Evolutionary conservation across 192 early-diverging fungal genomes (phyloP).

Genomic region (Rhizoclosmatium globosum): DNA sequence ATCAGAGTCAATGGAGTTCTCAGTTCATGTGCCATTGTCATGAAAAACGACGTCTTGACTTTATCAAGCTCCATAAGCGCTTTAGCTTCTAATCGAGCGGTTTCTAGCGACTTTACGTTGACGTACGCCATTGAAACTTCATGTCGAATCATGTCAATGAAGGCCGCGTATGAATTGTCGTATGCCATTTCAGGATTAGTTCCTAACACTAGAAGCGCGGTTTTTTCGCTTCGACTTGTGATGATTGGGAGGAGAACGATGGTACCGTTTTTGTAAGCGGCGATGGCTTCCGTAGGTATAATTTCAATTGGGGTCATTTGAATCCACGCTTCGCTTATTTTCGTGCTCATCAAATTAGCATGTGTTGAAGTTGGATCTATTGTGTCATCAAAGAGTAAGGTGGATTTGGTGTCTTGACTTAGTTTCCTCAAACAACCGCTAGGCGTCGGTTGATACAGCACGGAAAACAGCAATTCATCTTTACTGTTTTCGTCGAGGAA

Average conservation of each 20-base stretch:
- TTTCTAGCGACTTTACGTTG: slow-evolving; percentile 14
- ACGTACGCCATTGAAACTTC: slow-evolving; percentile 22
- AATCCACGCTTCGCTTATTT: slow-evolving; percentile 32
- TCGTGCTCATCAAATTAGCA: not conserved
- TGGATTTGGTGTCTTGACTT: not conserved
- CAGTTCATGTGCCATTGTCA: slow-evolving; percentile 50
- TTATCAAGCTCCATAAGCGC: slow-evolving; percentile 47
- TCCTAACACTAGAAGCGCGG: slow-evolving; percentile 40
- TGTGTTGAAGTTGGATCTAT: not conserved
- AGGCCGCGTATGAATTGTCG: slow-evolving; percentile 30
- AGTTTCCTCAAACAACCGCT: not conserved
- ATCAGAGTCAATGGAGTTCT: slow-evolving; percentile 65
- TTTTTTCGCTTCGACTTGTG: slow-evolving; percentile 19
- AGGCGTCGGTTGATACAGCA: too few relatives aligned
- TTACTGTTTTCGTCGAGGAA: slow-evolving; percentile 4
- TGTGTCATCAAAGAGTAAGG: slow-evolving; percentile 29
- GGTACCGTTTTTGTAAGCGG: slow-evolving; percentile 6
- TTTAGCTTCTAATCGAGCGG: slow-evolving; percentile 35
- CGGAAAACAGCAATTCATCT: not conserved
- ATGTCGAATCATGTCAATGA: slow-evolving; percentile 33
- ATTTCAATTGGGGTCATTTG: slow-evolving; percentile 10
- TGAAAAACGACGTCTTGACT: slow-evolving; percentile 51
- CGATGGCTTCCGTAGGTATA: not conserved
- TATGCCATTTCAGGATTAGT: slow-evolving; percentile 24
- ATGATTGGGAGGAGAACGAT: slow-evolving; percentile 38